Percentiles rank a stretch among this genome's conserved stretches.
phyloP scores from a whole-genome alignment of 345 rosid species.

The Fremontodendron californicum region DNA sequence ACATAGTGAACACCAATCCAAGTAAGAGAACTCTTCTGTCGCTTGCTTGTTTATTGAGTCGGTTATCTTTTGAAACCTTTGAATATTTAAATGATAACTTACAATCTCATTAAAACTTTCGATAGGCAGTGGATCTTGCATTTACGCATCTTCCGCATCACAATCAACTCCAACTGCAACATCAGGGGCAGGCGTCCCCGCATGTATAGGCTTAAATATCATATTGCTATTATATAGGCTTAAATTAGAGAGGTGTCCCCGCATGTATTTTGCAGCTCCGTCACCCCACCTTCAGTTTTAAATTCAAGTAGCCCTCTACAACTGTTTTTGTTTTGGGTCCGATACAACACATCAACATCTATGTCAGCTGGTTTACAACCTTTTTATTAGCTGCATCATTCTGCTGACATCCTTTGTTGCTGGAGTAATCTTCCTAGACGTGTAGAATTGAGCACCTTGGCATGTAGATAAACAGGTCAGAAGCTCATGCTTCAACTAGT shows the following conservation, averaged over 20 bases:
- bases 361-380: slow-evolving; percentile 28
- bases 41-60: neutral
- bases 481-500: slow-evolving; percentile 15
- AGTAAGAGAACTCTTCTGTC: slow-evolving; percentile 43
- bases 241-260: neutral
- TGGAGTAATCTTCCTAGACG: slow-evolving; percentile 19
- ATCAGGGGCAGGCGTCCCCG: slow-evolving; percentile 37
- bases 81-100: neutral
- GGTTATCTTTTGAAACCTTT: neutral
- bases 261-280: slow-evolving; percentile 26
- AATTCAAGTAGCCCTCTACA: slow-evolving; percentile 43
- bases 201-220: no score
- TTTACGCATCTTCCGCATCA: slow-evolving; percentile 57
- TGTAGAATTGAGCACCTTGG: slow-evolving; percentile 17
- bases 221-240: neutral
- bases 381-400: slow-evolving; percentile 10
- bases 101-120: neutral
- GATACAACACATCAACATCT: slow-evolving; percentile 32
- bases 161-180: slow-evolving; percentile 40
- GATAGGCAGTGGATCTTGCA: slow-evolving; percentile 79
- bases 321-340: slow-evolving; percentile 33
- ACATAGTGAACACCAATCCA: slow-evolving; percentile 56
- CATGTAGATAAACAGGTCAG: slow-evolving; percentile 19
- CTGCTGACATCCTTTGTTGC: slow-evolving; percentile 25
- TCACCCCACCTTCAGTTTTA: slow-evolving; percentile 42